These are phyloP conservation scores for Coelastrella sp. DNA, from an alignment of 139 green algal genomes.

Conservation along the genomic window DNA sequence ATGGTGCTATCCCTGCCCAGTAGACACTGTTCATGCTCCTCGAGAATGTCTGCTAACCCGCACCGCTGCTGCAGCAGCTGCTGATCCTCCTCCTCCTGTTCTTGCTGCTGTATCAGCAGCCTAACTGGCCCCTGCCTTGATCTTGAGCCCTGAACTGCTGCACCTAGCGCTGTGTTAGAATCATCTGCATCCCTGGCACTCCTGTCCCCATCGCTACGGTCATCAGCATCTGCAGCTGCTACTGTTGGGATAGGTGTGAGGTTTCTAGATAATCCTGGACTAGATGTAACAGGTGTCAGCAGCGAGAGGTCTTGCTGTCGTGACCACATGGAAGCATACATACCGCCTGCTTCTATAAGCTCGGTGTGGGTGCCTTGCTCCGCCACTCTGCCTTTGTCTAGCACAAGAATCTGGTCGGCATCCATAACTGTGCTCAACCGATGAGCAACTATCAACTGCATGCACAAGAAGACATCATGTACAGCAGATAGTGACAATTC, in stretches of 20 bases:
- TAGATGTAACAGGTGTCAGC: background rate
- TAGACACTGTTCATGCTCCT: too few species aligned
- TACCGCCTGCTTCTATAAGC: slow-evolving; percentile 70
- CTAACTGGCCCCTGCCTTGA: background rate
- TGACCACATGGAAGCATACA: slow-evolving; percentile 84
- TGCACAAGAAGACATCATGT: slow-evolving; percentile 58
- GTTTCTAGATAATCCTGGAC: background rate
- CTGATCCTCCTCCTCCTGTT: background rate
- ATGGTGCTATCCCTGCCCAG: background rate
- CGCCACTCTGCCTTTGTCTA: slow-evolving; percentile 67
- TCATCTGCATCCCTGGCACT: background rate
- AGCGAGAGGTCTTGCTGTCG: slow-evolving; percentile 67
- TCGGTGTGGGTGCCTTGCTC: slow-evolving; percentile 85
- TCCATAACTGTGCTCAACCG: slow-evolving; percentile 88
- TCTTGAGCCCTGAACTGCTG: background rate
- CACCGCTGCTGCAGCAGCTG: background rate
- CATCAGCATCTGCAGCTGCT: background rate
- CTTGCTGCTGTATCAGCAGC: background rate
- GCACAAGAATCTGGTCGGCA: slow-evolving; percentile 85
- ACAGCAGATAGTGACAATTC: too few species aligned
- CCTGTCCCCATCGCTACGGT: background rate
- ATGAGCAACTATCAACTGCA: slow-evolving; percentile 91
- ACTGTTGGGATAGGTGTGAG: background rate
- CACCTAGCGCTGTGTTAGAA: background rate
- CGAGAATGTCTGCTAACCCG: too few species aligned